Percentiles rank a stretch among this genome's conserved stretches.
These are phyloP conservation scores for Verticillium alfalfae DNA, from an alignment of 2,329 filamentous ascomycete genomes.

Conservation along the genomic window DNA sequence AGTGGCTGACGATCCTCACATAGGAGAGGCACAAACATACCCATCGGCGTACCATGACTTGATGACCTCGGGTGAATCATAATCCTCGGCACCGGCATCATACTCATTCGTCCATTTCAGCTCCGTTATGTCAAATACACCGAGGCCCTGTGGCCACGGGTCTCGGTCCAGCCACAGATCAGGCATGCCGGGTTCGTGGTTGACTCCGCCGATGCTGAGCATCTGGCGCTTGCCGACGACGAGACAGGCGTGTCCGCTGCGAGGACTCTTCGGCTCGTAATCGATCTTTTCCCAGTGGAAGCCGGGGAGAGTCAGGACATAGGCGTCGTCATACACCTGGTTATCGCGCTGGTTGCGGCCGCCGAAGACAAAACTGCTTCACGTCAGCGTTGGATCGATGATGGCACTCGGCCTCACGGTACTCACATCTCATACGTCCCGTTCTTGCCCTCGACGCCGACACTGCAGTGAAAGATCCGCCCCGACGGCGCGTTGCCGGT, in stretches of 20 bases:
- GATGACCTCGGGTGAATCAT: slow-evolving; percentile 24
- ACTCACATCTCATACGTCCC: slow-evolving; percentile 29
- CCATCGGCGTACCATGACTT: slow-evolving; percentile 25
- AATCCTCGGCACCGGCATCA: slow-evolving; percentile 22
- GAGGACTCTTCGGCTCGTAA: slow-evolving; percentile 12
- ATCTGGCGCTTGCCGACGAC: slow-evolving; percentile 30
- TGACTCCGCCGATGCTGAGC: slow-evolving; percentile 29
- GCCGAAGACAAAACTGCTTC: slow-evolving; percentile 31
- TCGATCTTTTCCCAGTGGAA: slow-evolving; percentile 27
- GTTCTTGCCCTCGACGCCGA: slow-evolving; percentile 22
- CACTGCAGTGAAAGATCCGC: slow-evolving; percentile 24
- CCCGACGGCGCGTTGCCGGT: slow-evolving; percentile 20
- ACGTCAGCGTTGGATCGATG: not conserved
- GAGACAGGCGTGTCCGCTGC: slow-evolving; percentile 25
- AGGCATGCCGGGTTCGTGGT: not conserved
- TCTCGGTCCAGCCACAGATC: slow-evolving; percentile 16
- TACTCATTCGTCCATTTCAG: slow-evolving; percentile 27
- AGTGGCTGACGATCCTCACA: not conserved
- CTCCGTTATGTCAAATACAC: slow-evolving; percentile 31
- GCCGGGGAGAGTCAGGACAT: slow-evolving; percentile 29
- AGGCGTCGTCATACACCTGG: slow-evolving; percentile 20
- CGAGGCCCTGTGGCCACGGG: slow-evolving; percentile 28
- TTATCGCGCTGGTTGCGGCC: slow-evolving; percentile 17
- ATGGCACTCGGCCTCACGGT: not conserved
- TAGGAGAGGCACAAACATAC: not conserved